A percentile compares a stretch with the other conserved stretches of the same genome.
Evolutionary conservation across 148 eudicot genomes (phyloP).

Genomic region (Suaeda aralocaspica): DNA sequence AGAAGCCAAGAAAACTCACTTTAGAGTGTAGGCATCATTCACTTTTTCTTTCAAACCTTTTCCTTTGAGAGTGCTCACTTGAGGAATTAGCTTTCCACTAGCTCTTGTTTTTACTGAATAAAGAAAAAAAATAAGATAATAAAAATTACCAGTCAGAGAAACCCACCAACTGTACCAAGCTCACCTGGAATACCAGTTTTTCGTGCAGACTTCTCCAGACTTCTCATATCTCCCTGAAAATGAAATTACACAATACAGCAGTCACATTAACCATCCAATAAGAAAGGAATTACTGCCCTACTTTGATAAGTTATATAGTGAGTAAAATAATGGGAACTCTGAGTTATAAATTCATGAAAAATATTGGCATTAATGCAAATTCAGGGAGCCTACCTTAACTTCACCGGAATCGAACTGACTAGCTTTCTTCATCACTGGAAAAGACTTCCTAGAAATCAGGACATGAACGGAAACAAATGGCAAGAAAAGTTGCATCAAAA

Average conservation of each 20-base stretch:
- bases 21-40: constrained; percentile 38
- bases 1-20: constrained; percentile 59
- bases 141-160: no score
- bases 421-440: constrained; percentile 45
- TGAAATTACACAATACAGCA: constrained; percentile 8
- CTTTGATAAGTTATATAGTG: constrained; percentile 1
- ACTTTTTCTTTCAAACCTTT: constrained; percentile 46
- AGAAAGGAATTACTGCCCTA: not conserved
- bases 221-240: constrained; percentile 45
- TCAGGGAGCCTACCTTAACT: constrained; percentile 25
- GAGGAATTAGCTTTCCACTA: constrained; percentile 34
- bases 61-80: constrained; percentile 41
- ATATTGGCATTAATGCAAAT: not conserved
- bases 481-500: constrained; percentile 7
- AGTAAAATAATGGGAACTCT: constrained; percentile 4
- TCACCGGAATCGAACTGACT: constrained; percentile 28
- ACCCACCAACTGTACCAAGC: no score
- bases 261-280: not conserved
- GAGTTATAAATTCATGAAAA: not conserved
- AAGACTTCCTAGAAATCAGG: constrained; percentile 50
- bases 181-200: constrained; percentile 57
- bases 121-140: not conserved
- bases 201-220: constrained; percentile 29
- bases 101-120: constrained; percentile 53
- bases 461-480: constrained; percentile 17